phyloP scores from a whole-genome alignment of 192 early-diverging fungal species.

The Coemansia sp. region DNA sequence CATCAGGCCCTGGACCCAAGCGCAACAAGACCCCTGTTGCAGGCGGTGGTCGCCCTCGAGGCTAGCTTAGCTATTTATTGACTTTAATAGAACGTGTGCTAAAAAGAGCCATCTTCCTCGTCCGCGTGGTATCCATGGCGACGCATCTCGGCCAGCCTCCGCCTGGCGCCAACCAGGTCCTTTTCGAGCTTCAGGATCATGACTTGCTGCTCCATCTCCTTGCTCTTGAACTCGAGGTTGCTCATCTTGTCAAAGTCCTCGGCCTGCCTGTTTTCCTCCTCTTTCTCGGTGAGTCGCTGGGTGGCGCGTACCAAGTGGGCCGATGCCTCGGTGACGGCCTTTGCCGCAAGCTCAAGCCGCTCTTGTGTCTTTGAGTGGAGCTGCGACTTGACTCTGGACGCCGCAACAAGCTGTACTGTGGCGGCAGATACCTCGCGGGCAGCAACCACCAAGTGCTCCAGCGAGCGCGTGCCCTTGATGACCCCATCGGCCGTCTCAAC shows the following conservation, averaged over 20 bases:
- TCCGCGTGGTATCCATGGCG: constrained; percentile 73
- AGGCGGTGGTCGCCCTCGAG: constrained; percentile 12
- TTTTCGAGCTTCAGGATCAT: constrained; percentile 94
- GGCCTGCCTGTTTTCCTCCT: constrained; percentile 56
- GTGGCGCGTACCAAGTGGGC: constrained; percentile 90
- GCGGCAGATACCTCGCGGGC: constrained; percentile 95
- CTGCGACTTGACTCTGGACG: constrained; percentile 91
- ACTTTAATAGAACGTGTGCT: not conserved
- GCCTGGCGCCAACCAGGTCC: constrained; percentile 80
- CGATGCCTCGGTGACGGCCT: constrained; percentile 88
- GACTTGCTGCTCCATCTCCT: constrained; percentile 99
- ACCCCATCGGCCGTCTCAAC: constrained; percentile 97
- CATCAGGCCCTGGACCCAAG: constrained; percentile 4
- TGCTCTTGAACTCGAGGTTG: constrained; percentile 90
- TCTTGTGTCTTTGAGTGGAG: constrained; percentile 92
- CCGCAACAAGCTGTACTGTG: constrained; percentile 95
- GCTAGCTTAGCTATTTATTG: constrained; percentile 5
- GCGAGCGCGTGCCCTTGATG: constrained; percentile 80
- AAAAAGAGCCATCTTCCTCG: constrained; percentile 36
- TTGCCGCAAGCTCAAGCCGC: constrained; percentile 89
- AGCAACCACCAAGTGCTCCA: constrained; percentile 97
- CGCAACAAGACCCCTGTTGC: constrained; percentile 17
- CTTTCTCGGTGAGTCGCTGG: constrained; percentile 73
- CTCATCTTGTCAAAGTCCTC: constrained; percentile 75
- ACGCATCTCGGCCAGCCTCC: constrained; percentile 89